A percentile compares a stretch with the other conserved stretches of the same genome.
phyloP scores from a whole-genome alignment of 129 eudicot genomes.

The Flaveria brownii region DNA sequence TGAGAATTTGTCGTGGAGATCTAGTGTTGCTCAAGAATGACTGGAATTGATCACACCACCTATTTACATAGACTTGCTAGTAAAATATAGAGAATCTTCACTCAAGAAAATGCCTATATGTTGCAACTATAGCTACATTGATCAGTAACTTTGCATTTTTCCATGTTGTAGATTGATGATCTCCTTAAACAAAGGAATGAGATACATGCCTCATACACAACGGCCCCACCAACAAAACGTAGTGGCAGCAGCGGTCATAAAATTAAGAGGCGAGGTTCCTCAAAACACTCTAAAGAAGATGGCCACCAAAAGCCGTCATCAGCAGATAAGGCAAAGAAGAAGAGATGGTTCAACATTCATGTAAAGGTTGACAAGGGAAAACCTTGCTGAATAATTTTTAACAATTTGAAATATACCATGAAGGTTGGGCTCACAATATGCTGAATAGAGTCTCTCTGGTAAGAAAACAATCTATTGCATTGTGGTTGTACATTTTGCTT shows the following conservation, averaged over 20 bases:
- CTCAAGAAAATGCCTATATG: background rate
- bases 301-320: conserved; percentile 48
- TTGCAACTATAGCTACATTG: background rate
- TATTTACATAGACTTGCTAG: background rate
- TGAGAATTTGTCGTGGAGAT: too few relatives aligned
- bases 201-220: conserved; percentile 84
- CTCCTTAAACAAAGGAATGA: conserved; percentile 83
- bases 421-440: conserved; percentile 13
- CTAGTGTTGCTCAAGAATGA: too few relatives aligned
- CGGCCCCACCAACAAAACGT: conserved; percentile 47
- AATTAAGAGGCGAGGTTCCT: conserved; percentile 49
- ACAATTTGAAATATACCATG: background rate
- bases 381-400: conserved; percentile 54
- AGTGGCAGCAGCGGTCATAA: conserved; percentile 53
- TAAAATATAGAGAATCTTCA: background rate
- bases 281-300: conserved; percentile 65
- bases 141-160: background rate
- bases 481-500: conserved; percentile 30
- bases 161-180: conserved; percentile 69
- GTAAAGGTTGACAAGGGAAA: conserved; percentile 82
- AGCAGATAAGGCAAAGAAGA: conserved; percentile 69
- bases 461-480: conserved; percentile 17
- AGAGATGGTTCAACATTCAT: conserved; percentile 89
- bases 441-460: background rate
- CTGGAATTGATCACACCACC: background rate